Evolutionary conservation across 306 rosid species (phyloP).

Genomic region (Astragalus membranaceus): DNA sequence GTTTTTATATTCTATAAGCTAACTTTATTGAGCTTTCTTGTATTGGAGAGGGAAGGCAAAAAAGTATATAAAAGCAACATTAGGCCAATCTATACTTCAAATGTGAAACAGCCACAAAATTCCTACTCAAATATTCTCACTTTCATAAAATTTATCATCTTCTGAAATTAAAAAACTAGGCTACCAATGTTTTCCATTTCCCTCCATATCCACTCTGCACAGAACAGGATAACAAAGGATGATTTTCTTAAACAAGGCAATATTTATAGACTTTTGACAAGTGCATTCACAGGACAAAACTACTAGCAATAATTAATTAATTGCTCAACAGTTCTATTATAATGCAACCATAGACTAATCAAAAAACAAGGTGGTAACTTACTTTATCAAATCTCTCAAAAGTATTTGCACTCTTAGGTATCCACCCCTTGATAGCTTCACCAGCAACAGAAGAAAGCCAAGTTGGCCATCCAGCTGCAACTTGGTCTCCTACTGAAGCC

Average conservation of each 20-base stretch:
- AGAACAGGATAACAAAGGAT: not conserved
- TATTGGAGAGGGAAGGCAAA: not conserved
- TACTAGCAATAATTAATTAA: not conserved
- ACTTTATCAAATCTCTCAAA: constrained; percentile 76
- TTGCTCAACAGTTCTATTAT: not conserved
- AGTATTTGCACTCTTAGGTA: constrained; percentile 68
- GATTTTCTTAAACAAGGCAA: not conserved
- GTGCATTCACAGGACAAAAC: not conserved
- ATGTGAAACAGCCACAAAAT: constrained; percentile 4
- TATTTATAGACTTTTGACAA: not conserved
- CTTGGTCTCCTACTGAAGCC: constrained; percentile 65
- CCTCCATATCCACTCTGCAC: not conserved
- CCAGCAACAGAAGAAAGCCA: constrained; percentile 89
- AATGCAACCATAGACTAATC: not conserved
- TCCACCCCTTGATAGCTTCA: constrained; percentile 85
- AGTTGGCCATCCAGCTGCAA: constrained; percentile 94
- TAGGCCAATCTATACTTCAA: not conserved
- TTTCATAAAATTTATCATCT: not conserved
- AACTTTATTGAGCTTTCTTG: not conserved
- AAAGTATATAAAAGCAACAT: not conserved
- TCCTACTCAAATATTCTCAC: not conserved
- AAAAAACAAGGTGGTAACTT: constrained; percentile 24
- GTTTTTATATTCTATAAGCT: not conserved
- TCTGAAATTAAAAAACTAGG: not conserved
- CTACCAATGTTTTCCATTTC: not conserved